phyloP scores from a whole-genome alignment of 345 rosid species.

The Erucastrum elatum region DNA sequence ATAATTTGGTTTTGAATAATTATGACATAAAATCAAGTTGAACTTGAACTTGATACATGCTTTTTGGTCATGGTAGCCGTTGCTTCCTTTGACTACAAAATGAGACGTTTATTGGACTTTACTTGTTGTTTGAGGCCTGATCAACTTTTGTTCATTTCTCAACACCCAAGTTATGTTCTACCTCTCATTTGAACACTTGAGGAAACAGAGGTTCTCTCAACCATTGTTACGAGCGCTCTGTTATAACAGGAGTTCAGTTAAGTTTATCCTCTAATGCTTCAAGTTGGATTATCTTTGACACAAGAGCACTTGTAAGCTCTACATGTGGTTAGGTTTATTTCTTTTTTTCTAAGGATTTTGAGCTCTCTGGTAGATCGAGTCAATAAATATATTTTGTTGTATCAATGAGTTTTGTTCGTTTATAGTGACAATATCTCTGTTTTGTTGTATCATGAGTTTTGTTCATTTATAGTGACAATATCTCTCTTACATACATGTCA shows the following conservation, averaged over 20 bases:
- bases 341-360: constrained; percentile 5
- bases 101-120: too few species aligned
- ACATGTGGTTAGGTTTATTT: background rate
- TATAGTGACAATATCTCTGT: constrained; percentile 2
- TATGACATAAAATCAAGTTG: background rate
- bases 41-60: background rate
- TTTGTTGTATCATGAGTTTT: background rate
- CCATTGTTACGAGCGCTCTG: too few species aligned
- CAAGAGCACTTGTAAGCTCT: constrained; percentile 14
- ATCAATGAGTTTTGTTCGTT: background rate
- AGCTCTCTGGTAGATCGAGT: background rate
- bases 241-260: constrained; percentile 30
- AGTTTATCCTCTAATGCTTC: constrained; percentile 92
- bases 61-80: too few species aligned
- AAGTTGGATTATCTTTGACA: constrained; percentile 65
- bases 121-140: too few species aligned
- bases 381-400: background rate
- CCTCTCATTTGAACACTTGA: too few species aligned
- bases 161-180: too few species aligned
- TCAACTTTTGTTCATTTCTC: too few species aligned
- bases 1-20: background rate
- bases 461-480: constrained; percentile 5
- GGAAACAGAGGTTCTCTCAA: too few species aligned
- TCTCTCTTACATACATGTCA: constrained; percentile 4
- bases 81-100: too few species aligned